These are phyloP conservation scores for Fusarium zealandicum DNA, from an alignment of 2,329 filamentous ascomycete genomes.

Conservation along the genomic window DNA sequence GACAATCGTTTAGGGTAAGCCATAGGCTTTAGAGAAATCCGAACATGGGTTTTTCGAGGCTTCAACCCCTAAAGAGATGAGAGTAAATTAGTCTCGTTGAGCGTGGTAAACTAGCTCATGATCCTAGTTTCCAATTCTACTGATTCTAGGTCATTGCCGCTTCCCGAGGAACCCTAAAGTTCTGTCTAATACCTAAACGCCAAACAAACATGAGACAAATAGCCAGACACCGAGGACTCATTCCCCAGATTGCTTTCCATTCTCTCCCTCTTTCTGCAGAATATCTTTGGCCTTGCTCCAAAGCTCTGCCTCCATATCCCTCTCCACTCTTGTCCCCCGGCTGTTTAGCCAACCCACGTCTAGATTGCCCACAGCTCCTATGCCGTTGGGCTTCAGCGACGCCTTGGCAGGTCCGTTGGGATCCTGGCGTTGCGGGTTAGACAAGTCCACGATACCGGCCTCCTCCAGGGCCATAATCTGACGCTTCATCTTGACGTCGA, in stretches of 20 bases:
- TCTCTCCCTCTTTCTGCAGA: constrained; percentile 45
- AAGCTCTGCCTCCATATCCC: constrained; percentile 83
- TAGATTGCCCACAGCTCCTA: constrained; percentile 65
- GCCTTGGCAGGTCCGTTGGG: constrained; percentile 49
- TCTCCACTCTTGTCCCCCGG: constrained; percentile 79
- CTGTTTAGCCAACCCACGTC: constrained; percentile 93
- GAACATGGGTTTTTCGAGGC: no score
- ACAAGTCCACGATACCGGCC: constrained; percentile 72
- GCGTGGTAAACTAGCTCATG: no score
- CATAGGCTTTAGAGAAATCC: no score
- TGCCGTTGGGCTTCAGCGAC: constrained; percentile 61
- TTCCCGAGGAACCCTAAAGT: background rate
- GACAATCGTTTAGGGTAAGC: no score
- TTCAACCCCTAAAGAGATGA: no score
- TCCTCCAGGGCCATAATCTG: constrained; percentile 80
- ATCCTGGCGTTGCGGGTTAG: constrained; percentile 45
- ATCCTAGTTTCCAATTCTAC: background rate
- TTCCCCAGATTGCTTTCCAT: constrained; percentile 12
- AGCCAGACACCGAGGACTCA: background rate
- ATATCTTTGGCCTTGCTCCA: constrained; percentile 60
- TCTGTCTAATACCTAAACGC: background rate
- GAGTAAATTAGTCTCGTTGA: no score
- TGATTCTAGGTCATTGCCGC: no score
- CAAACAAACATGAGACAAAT: background rate
- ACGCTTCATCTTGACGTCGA: constrained; percentile 74